Conservation (phyloP, 768 basidiomycete genomes). For the Leccinum rimulosum region DNA sequence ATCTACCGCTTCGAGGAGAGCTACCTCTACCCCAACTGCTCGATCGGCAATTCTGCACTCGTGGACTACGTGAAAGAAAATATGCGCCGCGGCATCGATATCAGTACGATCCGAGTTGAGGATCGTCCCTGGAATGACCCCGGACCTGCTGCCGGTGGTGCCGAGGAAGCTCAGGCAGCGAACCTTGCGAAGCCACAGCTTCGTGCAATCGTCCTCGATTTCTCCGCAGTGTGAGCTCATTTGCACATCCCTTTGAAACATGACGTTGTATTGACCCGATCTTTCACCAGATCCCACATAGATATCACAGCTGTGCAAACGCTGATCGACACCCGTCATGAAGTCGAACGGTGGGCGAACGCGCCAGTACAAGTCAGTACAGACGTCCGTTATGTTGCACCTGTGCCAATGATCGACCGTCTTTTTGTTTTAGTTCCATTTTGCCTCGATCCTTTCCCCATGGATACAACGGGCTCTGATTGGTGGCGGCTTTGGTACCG, state of each 20-base stretch:
- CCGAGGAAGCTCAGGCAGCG: constrained; percentile 44
- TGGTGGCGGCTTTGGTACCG: constrained; percentile 88
- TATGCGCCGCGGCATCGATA: constrained; percentile 75
- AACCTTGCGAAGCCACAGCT: constrained; percentile 63
- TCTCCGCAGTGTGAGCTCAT: constrained; percentile 64
- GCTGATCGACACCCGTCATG: constrained; percentile 82
- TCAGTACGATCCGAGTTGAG: constrained; percentile 54
- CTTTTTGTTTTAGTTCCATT: constrained; percentile 70
- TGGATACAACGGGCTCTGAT: constrained; percentile 90
- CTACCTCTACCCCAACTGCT: constrained; percentile 81
- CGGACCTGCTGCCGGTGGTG: constrained; percentile 55
- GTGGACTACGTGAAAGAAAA: constrained; percentile 79
- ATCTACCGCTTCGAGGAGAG: constrained; percentile 93
- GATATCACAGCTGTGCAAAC: constrained; percentile 93
- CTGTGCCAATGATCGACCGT: not conserved
- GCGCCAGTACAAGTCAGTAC: constrained; percentile 62
- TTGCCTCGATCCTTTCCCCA: constrained; percentile 85
- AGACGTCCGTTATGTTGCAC: not conserved
- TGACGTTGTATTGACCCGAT: not conserved
- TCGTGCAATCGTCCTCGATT: constrained; percentile 89
- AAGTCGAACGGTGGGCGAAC: constrained; percentile 87
- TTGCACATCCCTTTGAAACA: not conserved
- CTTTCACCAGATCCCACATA: constrained; percentile 62
- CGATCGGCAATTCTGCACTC: constrained; percentile 63
- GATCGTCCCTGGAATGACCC: constrained; percentile 97